These are phyloP conservation scores for Flaveria robusta DNA, from an alignment of 129 eudicot species.

Conservation along the genomic window DNA sequence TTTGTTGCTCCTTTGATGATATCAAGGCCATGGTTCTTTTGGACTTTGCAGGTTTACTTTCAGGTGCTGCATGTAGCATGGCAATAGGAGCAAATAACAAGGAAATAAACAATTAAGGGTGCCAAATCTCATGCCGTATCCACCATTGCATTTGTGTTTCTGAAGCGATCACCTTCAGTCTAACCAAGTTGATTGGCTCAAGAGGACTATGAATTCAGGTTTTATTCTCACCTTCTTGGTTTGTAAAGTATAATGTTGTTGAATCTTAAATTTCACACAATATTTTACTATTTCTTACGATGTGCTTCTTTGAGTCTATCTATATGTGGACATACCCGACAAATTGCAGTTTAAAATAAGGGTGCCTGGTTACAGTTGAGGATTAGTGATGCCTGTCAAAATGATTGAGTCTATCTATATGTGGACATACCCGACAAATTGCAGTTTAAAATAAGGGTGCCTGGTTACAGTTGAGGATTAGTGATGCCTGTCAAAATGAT, in stretches of 20 bases:
- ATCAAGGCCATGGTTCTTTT: background rate
- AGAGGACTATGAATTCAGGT: background rate
- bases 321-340: background rate
- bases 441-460: background rate
- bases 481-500: background rate
- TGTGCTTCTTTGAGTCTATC: background rate
- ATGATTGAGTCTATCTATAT: background rate
- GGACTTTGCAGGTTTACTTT: background rate
- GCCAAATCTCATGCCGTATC: too few relatives aligned
- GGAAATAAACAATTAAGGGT: too few relatives aligned
- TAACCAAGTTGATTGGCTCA: too few relatives aligned
- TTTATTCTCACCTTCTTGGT: background rate
- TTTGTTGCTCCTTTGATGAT: background rate
- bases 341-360: background rate
- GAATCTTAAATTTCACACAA: background rate
- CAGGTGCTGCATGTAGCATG: background rate
- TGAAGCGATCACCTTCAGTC: too few relatives aligned
- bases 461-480: slow-evolving; percentile 1
- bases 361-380: slow-evolving; percentile 13
- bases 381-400: too few relatives aligned
- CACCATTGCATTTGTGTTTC: too few relatives aligned
- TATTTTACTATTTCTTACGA: background rate
- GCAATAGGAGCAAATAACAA: background rate
- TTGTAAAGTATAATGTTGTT: background rate
- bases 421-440: slow-evolving; percentile 1